Evolutionary conservation across 2,329 filamentous ascomycete genomes (phyloP).

Genomic region (Nothopassalora personata): DNA sequence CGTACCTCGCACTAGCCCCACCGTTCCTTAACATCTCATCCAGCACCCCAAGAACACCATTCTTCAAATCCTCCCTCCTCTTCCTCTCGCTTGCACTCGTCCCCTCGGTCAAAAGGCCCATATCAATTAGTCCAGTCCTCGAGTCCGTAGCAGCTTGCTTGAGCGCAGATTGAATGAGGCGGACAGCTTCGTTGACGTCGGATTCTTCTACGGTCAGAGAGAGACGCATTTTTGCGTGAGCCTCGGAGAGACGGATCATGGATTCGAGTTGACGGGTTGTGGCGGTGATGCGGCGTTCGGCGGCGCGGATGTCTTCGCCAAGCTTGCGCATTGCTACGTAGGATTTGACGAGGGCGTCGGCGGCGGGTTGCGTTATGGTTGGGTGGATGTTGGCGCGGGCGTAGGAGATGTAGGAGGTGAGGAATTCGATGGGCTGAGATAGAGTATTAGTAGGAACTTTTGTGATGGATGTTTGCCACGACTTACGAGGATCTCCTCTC

Average conservation of each 20-base stretch:
- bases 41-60: slow-evolving; percentile 65
- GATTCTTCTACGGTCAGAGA: slow-evolving; percentile 66
- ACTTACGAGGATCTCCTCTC: slow-evolving; percentile 74
- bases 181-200: slow-evolving; percentile 86
- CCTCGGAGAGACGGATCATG: slow-evolving; percentile 96
- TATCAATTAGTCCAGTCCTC: slow-evolving; percentile 87
- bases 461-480: not conserved
- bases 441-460: slow-evolving; percentile 14
- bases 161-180: slow-evolving; percentile 86
- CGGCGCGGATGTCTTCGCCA: slow-evolving; percentile 63
- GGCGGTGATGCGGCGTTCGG: slow-evolving; percentile 94
- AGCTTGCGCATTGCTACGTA: slow-evolving; percentile 96
- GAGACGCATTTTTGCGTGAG: slow-evolving; percentile 96
- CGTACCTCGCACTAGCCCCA: slow-evolving; percentile 65
- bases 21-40: slow-evolving; percentile 68
- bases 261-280: slow-evolving; percentile 95
- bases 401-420: slow-evolving; percentile 96
- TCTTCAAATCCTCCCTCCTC: slow-evolving; percentile 77
- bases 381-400: slow-evolving; percentile 83
- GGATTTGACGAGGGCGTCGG: slow-evolving; percentile 74
- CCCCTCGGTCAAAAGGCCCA: slow-evolving; percentile 93
- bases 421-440: slow-evolving; percentile 77
- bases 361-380: slow-evolving; percentile 70
- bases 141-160: slow-evolving; percentile 97
- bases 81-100: slow-evolving; percentile 82